These are phyloP conservation scores for Aspergillus amoenus DNA, from an alignment of 2,329 filamentous ascomycete species.

Conservation along the genomic window DNA sequence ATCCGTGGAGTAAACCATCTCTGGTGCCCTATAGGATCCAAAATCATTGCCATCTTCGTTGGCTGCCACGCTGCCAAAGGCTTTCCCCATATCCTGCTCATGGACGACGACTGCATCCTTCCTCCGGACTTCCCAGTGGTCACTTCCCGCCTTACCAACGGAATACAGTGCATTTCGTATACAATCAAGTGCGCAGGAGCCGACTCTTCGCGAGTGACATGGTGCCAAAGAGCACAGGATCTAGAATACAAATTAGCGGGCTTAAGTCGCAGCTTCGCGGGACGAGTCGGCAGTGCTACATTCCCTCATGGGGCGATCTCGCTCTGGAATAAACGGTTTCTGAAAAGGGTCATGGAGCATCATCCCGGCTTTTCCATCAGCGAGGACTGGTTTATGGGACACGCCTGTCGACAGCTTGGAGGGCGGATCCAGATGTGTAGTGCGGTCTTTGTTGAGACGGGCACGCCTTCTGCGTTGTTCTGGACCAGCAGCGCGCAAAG, in stretches of 20 bases:
- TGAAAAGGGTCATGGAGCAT: conserved; percentile 47
- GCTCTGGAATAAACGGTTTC: conserved; percentile 49
- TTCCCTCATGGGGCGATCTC: conserved; percentile 55
- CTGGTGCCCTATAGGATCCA: conserved; percentile 51
- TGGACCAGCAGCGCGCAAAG: conserved; percentile 42
- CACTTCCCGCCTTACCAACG: conserved; percentile 42
- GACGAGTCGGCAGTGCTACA: conserved; percentile 47
- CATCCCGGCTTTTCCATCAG: conserved; percentile 53
- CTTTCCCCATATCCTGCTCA: conserved; percentile 49
- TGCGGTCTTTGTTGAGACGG: conserved; percentile 52
- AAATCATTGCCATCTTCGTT: conserved; percentile 52
- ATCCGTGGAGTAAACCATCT: conserved; percentile 49
- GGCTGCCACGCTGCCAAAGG: conserved; percentile 47
- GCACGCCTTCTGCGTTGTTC: conserved; percentile 44
- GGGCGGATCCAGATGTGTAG: conserved; percentile 51
- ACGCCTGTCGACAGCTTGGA: conserved; percentile 47
- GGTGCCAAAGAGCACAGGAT: conserved; percentile 50
- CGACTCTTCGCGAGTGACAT: conserved; percentile 32
- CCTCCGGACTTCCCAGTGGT: conserved; percentile 51
- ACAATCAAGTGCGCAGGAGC: conserved; percentile 42
- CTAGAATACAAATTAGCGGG: conserved; percentile 55
- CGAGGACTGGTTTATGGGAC: conserved; percentile 56
- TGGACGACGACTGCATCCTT: conserved; percentile 52
- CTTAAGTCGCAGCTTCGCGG: conserved; percentile 46
- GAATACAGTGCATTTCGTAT: conserved; percentile 49